phyloP scores from a whole-genome alignment of 23 red algal genomes.

The Gracilaria gracilis region DNA sequence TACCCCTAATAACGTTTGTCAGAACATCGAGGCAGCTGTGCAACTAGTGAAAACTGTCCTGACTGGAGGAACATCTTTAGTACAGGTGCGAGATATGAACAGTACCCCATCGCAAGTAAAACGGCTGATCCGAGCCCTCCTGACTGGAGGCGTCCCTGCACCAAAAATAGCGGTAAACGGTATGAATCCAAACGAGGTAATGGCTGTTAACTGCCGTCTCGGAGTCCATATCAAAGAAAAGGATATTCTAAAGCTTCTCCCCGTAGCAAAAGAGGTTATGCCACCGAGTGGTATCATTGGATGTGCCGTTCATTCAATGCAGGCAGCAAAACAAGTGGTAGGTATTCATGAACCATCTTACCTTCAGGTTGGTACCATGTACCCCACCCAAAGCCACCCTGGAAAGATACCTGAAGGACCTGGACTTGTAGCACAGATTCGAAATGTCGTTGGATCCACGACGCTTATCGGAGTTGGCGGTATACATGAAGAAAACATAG shows the following conservation, averaged over 20 bases:
- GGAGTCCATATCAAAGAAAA: conserved; percentile 65
- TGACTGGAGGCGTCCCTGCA: conserved; percentile 10
- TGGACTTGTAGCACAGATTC: conserved; percentile 39
- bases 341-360: conserved; percentile 45
- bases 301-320: conserved; percentile 44
- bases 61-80: conserved; percentile 18
- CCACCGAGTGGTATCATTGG: conserved; percentile 4
- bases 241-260: conserved; percentile 34
- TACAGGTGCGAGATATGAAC: conserved; percentile 52
- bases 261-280: conserved; percentile 11
- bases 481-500: conserved; percentile 49
- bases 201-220: conserved; percentile 4
- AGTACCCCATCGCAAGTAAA: conserved; percentile 9
- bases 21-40: conserved; percentile 22
- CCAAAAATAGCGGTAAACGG: conserved; percentile 34
- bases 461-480: conserved; percentile 74
- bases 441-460: conserved; percentile 12
- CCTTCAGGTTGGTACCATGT: conserved; percentile 89
- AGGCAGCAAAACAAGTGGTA: conserved; percentile 4
- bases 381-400: conserved; percentile 73
- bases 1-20: conserved; percentile 49
- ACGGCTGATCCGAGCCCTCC: conserved; percentile 12
- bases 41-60: conserved; percentile 17
- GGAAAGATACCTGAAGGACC: conserved; percentile 80
- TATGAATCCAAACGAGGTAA: conserved; percentile 18